Evolutionary conservation across 805 yeast genomes (phyloP).

Genomic region (Candida coquimbonensis): DNA sequence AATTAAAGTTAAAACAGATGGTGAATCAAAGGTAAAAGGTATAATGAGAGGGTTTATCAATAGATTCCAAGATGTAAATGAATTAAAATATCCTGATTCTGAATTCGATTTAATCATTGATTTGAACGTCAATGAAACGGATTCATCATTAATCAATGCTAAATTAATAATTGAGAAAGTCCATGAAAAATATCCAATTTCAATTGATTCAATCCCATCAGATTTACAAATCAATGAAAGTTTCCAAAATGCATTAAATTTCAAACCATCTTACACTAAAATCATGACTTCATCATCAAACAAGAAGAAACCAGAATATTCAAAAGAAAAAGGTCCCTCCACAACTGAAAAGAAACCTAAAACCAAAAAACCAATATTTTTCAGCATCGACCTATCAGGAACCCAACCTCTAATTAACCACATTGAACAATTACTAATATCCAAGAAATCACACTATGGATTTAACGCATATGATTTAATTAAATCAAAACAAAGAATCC

Average conservation of each 20-base stretch:
- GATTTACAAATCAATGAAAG: slow-evolving; percentile 54
- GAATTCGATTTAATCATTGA: slow-evolving; percentile 60
- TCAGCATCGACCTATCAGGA: slow-evolving; percentile 34
- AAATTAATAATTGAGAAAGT: slow-evolving; percentile 34
- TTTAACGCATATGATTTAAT: slow-evolving; percentile 13
- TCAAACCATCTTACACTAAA: slow-evolving; percentile 15
- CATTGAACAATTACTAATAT: slow-evolving; percentile 9
- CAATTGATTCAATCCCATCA: slow-evolving; percentile 42
- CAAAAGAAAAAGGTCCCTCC: neutral
- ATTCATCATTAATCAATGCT: slow-evolving; percentile 47
- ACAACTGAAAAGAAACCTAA: neutral
- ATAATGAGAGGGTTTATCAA: slow-evolving; percentile 71
- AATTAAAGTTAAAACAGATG: slow-evolving; percentile 46
- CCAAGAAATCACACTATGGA: neutral
- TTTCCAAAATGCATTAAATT: slow-evolving; percentile 27
- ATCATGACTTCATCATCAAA: slow-evolving; percentile 6
- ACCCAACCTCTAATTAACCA: slow-evolving; percentile 5
- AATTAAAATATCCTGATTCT: slow-evolving; percentile 47
- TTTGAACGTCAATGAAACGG: slow-evolving; percentile 35
- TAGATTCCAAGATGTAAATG: slow-evolving; percentile 57
- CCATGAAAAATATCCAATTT: slow-evolving; percentile 34
- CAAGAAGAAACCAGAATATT: neutral
- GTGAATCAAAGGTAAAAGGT: slow-evolving; percentile 41
- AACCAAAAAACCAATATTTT: slow-evolving; percentile 32
- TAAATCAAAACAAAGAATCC: slow-evolving; percentile 33